These are phyloP conservation scores for Fusarium floridanum DNA, from an alignment of 2,329 filamentous ascomycete genomes.

Conservation along the genomic window DNA sequence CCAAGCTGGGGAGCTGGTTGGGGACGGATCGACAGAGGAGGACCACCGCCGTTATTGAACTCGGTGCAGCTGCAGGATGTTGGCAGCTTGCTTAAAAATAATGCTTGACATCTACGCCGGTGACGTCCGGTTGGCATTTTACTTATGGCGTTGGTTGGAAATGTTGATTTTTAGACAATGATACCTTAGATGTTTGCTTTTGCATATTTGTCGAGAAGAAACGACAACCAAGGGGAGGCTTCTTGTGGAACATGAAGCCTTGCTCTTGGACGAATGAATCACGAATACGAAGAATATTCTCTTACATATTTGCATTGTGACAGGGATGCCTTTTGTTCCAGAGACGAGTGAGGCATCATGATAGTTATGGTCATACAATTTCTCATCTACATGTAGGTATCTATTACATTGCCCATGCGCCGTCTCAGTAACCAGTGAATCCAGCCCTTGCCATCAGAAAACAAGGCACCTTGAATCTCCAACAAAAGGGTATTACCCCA, in stretches of 20 bases:
- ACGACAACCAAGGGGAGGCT: constrained; percentile 24
- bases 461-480: background rate
- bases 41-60: constrained; percentile 45
- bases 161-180: constrained; percentile 47
- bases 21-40: constrained; percentile 48
- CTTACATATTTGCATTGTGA: background rate
- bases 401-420: background rate
- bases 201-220: constrained; percentile 36
- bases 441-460: background rate
- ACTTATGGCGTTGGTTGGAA: constrained; percentile 41
- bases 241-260: constrained; percentile 8
- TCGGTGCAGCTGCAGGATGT: constrained; percentile 52
- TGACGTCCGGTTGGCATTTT: constrained; percentile 30
- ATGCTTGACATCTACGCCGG: constrained; percentile 6
- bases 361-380: background rate
- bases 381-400: background rate
- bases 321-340: background rate
- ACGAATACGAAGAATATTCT: constrained; percentile 33
- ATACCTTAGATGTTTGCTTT: constrained; percentile 48
- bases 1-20: constrained; percentile 51
- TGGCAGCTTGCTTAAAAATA: constrained; percentile 47
- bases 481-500: background rate
- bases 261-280: constrained; percentile 38
- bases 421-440: background rate
- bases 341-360: background rate